Evolutionary conservation across 805 yeast genomes (phyloP).

Genomic region (Grigorovia jiainica): DNA sequence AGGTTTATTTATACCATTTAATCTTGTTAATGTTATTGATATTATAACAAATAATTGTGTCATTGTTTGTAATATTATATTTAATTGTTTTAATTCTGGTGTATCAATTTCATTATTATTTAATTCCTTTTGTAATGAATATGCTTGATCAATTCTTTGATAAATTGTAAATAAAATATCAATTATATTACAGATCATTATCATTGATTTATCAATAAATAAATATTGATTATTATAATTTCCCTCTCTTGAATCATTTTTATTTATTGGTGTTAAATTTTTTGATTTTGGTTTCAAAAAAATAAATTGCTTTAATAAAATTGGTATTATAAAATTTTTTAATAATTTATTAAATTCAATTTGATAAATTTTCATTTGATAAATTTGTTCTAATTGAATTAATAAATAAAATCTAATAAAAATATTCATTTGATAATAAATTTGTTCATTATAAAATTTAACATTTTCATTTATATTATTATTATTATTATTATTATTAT

Average conservation of each 20-base stretch:
- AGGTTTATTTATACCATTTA: neutral
- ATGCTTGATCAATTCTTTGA: neutral
- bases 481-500: neutral
- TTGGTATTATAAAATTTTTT: conserved; percentile 3
- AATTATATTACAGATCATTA: neutral
- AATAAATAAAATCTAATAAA: conserved; percentile 13
- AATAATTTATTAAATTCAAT: conserved; percentile 11
- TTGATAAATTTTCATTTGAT: conserved; percentile 7
- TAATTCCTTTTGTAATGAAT: neutral
- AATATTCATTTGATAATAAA: conserved; percentile 16
- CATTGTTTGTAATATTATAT: neutral
- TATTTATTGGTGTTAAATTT: too few relatives aligned
- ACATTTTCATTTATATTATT: neutral
- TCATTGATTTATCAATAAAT: neutral
- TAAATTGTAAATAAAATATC: conserved; percentile 1
- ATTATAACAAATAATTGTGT: neutral
- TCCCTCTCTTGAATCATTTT: neutral
- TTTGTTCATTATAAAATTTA: conserved; percentile 5
- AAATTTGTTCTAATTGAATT: conserved; percentile 14
- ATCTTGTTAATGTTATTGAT: neutral
- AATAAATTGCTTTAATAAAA: neutral
- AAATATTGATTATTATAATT: neutral
- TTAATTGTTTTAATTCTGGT: neutral
- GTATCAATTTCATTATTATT: neutral
- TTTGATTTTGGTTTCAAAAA: neutral